Percentiles rank a stretch among this genome's conserved stretches.
Evolutionary conservation across 139 green algal species (phyloP).

Genomic region (Tetradesmus obliquus): DNA sequence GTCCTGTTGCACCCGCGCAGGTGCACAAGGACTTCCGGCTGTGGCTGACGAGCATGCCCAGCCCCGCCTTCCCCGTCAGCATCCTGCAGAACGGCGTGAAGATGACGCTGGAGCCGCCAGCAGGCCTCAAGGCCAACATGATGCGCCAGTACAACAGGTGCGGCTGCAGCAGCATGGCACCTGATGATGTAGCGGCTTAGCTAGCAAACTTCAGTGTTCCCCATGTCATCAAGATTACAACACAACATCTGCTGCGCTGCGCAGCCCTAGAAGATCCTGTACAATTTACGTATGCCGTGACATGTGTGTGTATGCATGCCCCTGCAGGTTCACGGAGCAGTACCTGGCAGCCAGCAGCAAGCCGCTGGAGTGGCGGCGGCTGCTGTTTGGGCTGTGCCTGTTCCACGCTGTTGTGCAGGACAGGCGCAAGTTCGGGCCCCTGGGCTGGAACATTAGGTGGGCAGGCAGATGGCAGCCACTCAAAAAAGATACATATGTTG

Average conservation of each 20-base stretch:
- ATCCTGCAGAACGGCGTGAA: constrained; percentile 90
- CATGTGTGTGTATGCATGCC: too few species aligned
- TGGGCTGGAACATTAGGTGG: constrained; percentile 89
- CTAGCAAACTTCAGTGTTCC: too few species aligned
- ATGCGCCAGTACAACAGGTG: constrained; percentile 68
- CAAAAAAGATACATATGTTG: constrained; percentile 57
- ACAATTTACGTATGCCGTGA: too few species aligned
- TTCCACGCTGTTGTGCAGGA: constrained; percentile 79
- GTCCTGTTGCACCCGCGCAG: neutral
- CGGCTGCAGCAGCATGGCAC: neutral
- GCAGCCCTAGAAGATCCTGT: too few species aligned
- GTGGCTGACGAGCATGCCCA: constrained; percentile 85
- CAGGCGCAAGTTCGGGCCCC: constrained; percentile 82
- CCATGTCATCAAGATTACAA: too few species aligned
- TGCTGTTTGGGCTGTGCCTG: constrained; percentile 78
- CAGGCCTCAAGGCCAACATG: constrained; percentile 81
- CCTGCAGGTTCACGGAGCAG: constrained; percentile 66
- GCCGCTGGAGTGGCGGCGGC: constrained; percentile 70
- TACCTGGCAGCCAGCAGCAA: constrained; percentile 75
- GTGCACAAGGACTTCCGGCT: constrained; percentile 85
- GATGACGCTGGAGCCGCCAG: constrained; percentile 89
- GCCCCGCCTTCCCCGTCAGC: constrained; percentile 76
- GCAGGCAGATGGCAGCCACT: neutral
- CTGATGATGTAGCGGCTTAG: too few species aligned
- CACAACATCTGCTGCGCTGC: too few species aligned